Evolutionary conservation across 495 filamentous ascomycete species (phyloP).

Genomic region (Talaromyces ruber): DNA sequence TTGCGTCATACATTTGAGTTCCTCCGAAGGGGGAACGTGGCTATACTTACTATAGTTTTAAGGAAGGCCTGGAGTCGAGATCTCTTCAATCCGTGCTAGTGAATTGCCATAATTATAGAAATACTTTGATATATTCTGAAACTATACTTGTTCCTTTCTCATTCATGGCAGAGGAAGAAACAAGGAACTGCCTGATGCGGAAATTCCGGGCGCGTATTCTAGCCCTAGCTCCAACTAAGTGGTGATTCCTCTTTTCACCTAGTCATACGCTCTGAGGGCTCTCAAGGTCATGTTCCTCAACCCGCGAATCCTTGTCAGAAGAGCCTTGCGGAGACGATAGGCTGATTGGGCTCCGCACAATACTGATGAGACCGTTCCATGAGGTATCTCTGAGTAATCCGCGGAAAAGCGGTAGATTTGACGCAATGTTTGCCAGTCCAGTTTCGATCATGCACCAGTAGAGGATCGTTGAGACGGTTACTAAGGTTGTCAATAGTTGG

Average conservation of each 20-base stretch:
- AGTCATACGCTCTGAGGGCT: not conserved
- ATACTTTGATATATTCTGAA: too few relatives aligned
- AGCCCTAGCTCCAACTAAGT: not conserved
- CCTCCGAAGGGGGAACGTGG: not conserved
- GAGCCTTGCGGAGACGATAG: not conserved
- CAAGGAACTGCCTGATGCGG: not conserved
- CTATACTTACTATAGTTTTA: not conserved
- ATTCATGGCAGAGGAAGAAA: too few relatives aligned
- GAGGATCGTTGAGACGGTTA: conserved; percentile 2
- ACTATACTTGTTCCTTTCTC: too few relatives aligned
- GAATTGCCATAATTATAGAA: too few relatives aligned
- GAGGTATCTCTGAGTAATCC: conserved; percentile 9
- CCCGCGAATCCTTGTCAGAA: not conserved
- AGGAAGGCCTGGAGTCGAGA: not conserved
- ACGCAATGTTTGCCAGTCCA: conserved; percentile 13
- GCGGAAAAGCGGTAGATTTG: conserved; percentile 10
- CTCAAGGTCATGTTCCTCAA: conserved; percentile 5
- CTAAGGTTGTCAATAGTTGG: not conserved
- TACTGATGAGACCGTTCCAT: not conserved
- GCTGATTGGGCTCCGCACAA: not conserved
- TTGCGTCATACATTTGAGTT: not conserved
- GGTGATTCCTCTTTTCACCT: not conserved
- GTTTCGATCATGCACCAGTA: conserved; percentile 17
- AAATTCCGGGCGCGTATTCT: not conserved
- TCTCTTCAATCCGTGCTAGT: not conserved